A percentile compares a stretch with the other conserved stretches of the same genome.
Conservation (phyloP, 1,284 basidiomycete genomes). For the Waitea zeae region DNA sequence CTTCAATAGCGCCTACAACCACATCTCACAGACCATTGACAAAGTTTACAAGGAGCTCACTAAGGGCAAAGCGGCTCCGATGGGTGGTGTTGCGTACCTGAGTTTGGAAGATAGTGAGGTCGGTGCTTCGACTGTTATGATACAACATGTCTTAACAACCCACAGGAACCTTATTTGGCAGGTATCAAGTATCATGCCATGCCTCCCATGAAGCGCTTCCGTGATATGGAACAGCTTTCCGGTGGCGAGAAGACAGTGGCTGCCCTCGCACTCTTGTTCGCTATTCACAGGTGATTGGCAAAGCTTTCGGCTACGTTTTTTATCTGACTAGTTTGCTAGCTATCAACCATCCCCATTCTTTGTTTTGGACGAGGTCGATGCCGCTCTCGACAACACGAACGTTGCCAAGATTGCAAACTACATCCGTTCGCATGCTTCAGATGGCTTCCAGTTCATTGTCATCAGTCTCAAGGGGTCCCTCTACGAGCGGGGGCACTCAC, state of each 20-base stretch:
- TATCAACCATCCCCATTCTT: conserved; percentile 99
- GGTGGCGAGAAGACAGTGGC: conserved; percentile 99
- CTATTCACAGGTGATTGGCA: conserved; percentile 68
- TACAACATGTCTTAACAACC: neutral
- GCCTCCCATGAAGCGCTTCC: conserved; percentile 98
- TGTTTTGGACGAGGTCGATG: conserved; percentile 96
- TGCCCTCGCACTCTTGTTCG: conserved; percentile 87
- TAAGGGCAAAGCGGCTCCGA: conserved; percentile 81
- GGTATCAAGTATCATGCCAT: conserved; percentile 99
- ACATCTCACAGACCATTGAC: conserved; percentile 91
- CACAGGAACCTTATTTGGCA: conserved; percentile 83
- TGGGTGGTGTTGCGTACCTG: conserved; percentile 94
- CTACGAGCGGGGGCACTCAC: conserved; percentile 81
- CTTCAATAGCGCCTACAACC: conserved; percentile 93
- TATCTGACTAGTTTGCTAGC: conserved; percentile 20
- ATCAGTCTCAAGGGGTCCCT: conserved; percentile 88
- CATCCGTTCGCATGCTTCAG: conserved; percentile 65
- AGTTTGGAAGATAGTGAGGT: conserved; percentile 92
- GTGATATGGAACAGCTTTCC: conserved; percentile 97
- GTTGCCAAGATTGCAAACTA: conserved; percentile 88
- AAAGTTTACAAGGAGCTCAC: conserved; percentile 97
- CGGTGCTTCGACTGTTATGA: conserved; percentile 8
- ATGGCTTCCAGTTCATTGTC: conserved; percentile 87
- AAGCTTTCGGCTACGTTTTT: neutral
- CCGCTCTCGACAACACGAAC: conserved; percentile 92